These are phyloP conservation scores for Davidsoniella eucalypti DNA, from an alignment of 2,329 filamentous ascomycete species.

Conservation along the genomic window DNA sequence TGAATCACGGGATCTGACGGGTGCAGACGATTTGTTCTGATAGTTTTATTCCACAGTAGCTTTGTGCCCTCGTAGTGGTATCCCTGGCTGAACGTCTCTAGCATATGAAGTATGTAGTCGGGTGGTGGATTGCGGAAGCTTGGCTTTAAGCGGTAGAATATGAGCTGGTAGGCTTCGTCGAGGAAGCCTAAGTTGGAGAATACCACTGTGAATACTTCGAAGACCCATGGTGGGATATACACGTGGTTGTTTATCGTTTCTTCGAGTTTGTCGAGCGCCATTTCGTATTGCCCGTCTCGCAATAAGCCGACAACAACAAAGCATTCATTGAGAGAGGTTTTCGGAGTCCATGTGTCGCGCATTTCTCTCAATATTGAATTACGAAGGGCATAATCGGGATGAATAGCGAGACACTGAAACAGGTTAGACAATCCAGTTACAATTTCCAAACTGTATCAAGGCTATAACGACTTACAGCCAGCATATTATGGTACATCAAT, in stretches of 20 bases:
- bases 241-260: slow-evolving; percentile 42
- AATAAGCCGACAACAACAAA: slow-evolving; percentile 58
- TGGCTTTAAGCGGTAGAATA: slow-evolving; percentile 36
- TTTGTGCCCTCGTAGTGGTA: slow-evolving; percentile 47
- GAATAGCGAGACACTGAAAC: slow-evolving; percentile 51
- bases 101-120: slow-evolving; percentile 50
- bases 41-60: slow-evolving; percentile 55
- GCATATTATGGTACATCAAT: slow-evolving; percentile 51
- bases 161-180: slow-evolving; percentile 57
- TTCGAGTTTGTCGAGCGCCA: slow-evolving; percentile 56
- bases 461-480: slow-evolving; percentile 35
- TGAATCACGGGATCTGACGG: slow-evolving; percentile 44
- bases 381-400: slow-evolving; percentile 70
- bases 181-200: slow-evolving; percentile 57
- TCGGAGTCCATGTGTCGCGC: slow-evolving; percentile 47
- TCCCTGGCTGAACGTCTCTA: slow-evolving; percentile 56
- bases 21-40: slow-evolving; percentile 27
- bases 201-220: slow-evolving; percentile 59
- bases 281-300: slow-evolving; percentile 67
- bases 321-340: slow-evolving; percentile 38
- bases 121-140: slow-evolving; percentile 21
- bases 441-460: not conserved
- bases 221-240: slow-evolving; percentile 52
- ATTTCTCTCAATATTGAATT: slow-evolving; percentile 56
- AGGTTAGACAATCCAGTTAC: not conserved